Conservation (phyloP, 345 rosid genomes). For the Eucalyptus polybractea region DNA sequence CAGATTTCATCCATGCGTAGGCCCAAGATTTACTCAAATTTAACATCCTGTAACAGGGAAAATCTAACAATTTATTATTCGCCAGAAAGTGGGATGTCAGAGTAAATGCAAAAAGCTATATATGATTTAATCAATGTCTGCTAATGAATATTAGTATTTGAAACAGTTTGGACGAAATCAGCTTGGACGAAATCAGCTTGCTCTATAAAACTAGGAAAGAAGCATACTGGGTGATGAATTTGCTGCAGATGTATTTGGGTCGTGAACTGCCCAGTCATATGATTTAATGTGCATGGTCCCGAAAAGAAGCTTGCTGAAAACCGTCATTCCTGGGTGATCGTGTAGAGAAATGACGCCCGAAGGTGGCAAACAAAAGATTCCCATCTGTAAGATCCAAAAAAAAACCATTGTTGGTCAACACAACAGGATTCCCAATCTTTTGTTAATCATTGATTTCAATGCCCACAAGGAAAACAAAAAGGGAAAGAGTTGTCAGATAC, state of each 20-base stretch:
- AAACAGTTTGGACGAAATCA: not conserved
- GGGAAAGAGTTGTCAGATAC: slow-evolving; percentile 15
- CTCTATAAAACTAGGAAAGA: not conserved
- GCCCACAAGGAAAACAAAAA: not conserved
- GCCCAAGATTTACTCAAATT: not conserved
- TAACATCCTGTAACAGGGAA: not conserved
- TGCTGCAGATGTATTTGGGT: slow-evolving; percentile 11
- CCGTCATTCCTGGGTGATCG: slow-evolving; percentile 95
- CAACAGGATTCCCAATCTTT: not conserved
- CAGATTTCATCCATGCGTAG: not conserved
- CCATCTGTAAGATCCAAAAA: slow-evolving; percentile 41
- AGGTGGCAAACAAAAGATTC: slow-evolving; percentile 90
- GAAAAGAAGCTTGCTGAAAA: slow-evolving; percentile 82
- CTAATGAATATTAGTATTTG: not conserved
- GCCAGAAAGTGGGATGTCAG: not conserved
- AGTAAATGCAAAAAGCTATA: not conserved
- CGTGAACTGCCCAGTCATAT: slow-evolving; percentile 69
- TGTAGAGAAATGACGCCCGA: slow-evolving; percentile 83
- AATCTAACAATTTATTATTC: not conserved
- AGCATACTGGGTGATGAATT: slow-evolving; percentile 16
- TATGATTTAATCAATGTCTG: not conserved
- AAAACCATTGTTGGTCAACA: not conserved
- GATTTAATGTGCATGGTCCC: slow-evolving; percentile 95
- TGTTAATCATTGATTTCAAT: not conserved
- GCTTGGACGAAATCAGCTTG: not conserved